These are phyloP conservation scores for Apiospora aurea DNA, from an alignment of 2,329 filamentous ascomycete genomes.

Conservation along the genomic window DNA sequence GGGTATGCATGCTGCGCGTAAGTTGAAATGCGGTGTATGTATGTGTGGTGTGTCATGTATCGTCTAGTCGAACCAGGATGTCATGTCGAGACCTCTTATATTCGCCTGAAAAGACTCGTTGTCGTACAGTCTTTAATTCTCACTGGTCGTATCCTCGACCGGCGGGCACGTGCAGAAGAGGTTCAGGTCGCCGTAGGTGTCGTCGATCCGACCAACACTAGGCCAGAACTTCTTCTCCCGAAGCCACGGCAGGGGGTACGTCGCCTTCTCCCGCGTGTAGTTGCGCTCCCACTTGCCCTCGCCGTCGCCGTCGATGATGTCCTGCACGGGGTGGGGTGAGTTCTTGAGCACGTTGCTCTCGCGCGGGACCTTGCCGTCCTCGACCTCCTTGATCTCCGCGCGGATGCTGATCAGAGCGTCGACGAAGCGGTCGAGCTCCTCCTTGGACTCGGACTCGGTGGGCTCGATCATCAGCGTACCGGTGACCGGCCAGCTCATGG, in stretches of 20 bases:
- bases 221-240: slow-evolving; percentile 99
- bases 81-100: too few relatives aligned
- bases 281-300: slow-evolving; percentile 77
- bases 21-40: slow-evolving; percentile 21
- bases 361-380: slow-evolving; percentile 77
- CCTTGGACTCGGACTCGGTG: slow-evolving; percentile 90
- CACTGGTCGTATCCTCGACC: slow-evolving; percentile 68
- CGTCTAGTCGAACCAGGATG: slow-evolving; percentile 27
- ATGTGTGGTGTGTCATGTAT: not conserved
- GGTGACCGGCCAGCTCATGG: slow-evolving; percentile 94
- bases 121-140: too few relatives aligned
- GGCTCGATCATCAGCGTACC: slow-evolving; percentile 99
- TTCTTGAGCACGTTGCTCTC: slow-evolving; percentile 88
- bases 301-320: slow-evolving; percentile 71
- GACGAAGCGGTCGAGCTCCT: slow-evolving; percentile 92
- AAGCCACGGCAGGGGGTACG: slow-evolving; percentile 83
- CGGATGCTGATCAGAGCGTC: slow-evolving; percentile 89
- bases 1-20: slow-evolving; percentile 14
- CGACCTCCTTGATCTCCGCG: slow-evolving; percentile 81
- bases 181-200: slow-evolving; percentile 90
- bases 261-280: slow-evolving; percentile 83
- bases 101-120: too few relatives aligned
- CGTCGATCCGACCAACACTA: slow-evolving; percentile 83
- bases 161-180: slow-evolving; percentile 95
- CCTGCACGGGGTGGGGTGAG: slow-evolving; percentile 83